Evolutionary conservation across 208 protist species (phyloP).

Genomic region (Phytomonas francai): DNA sequence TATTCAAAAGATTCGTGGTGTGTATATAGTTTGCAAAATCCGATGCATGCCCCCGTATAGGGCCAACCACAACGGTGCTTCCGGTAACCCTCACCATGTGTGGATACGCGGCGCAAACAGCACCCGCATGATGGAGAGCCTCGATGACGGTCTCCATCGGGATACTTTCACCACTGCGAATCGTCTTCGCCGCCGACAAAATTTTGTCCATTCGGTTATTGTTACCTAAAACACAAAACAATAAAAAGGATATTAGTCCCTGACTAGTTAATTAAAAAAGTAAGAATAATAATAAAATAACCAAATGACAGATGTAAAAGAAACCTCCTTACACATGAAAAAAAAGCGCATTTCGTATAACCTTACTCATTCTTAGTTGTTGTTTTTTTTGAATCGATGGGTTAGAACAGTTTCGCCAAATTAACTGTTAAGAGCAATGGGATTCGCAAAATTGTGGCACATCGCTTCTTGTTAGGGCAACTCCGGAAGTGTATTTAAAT

Average conservation of each 20-base stretch:
- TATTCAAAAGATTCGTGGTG: slow-evolving; percentile 28
- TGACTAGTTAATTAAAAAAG: neutral
- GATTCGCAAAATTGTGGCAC: neutral
- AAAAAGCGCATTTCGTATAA: neutral
- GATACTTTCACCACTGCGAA: slow-evolving; percentile 26
- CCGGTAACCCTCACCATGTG: slow-evolving; percentile 33
- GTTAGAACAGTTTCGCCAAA: neutral
- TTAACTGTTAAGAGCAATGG: neutral
- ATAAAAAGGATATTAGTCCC: neutral
- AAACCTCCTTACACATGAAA: slow-evolving; percentile 8
- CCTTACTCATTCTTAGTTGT: neutral
- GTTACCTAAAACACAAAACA: slow-evolving; percentile 6
- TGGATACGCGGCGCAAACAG: slow-evolving; percentile 8
- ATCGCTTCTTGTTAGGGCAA: slow-evolving; percentile 10
- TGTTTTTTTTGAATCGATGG: neutral
- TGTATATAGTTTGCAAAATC: slow-evolving; percentile 68
- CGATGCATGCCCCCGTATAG: slow-evolving; percentile 54
- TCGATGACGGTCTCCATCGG: slow-evolving; percentile 12
- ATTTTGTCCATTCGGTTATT: slow-evolving; percentile 19
- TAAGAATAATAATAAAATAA: slow-evolving; percentile 6
- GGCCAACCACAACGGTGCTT: slow-evolving; percentile 52
- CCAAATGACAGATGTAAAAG: neutral
- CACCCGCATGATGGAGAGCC: slow-evolving; percentile 8
- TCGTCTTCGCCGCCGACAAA: slow-evolving; percentile 16
- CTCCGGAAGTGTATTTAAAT: slow-evolving; percentile 32